Base-by-base conservation (phyloP, 306 rosid genomes). In the Cucurbita argyrosperma region DNA sequence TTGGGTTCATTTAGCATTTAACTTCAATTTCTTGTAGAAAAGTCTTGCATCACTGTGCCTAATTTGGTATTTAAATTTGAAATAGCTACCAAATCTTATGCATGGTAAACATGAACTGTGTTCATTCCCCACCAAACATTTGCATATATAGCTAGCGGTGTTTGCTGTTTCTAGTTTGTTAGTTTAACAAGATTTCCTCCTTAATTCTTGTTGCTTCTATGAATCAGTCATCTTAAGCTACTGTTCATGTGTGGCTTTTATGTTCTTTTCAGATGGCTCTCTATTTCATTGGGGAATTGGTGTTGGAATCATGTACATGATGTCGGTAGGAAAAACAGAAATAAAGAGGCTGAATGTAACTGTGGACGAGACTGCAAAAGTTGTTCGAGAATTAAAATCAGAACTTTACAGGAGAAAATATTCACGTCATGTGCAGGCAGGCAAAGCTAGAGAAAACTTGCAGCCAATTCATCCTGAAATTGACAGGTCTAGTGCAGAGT, bases 281-380 rank as follows among this genome's bases (percentile, higher is more conserved):
- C 74, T 77, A 60, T 86, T 90, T 77, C 78, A 78, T 37, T 83
- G 88, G 87, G 96, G 90, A 54, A 87, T 90, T 76, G 79, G 86
- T 76, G 82, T 80, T 76, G 91, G 90, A 63, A 85, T 88, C 55
- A 88, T 88, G 86, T 85, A 53, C 83, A 82, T 87, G 91, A 85
- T 88, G 90, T 86, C 90, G 52, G 81, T 88, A 12, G 91, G 91
- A 68, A 86, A 83, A 87, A 60, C 76, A 55, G 93, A 88, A 74
- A 83, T 90, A 74, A 81, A 45, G 77, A 82, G 81, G 77, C 86
- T 90, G 71, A 88, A 81, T 40, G 64, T 71, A 39, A 72, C 84
- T 62, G 66, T 87, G 85, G 76, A 80, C 4, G 94, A 85, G 79
- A 81, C 90, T 52, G 85, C 86, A 75, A 83, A 71, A 72, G 77